Conservation (phyloP, 805 yeast species). For the Cephaloascus fragrans region DNA sequence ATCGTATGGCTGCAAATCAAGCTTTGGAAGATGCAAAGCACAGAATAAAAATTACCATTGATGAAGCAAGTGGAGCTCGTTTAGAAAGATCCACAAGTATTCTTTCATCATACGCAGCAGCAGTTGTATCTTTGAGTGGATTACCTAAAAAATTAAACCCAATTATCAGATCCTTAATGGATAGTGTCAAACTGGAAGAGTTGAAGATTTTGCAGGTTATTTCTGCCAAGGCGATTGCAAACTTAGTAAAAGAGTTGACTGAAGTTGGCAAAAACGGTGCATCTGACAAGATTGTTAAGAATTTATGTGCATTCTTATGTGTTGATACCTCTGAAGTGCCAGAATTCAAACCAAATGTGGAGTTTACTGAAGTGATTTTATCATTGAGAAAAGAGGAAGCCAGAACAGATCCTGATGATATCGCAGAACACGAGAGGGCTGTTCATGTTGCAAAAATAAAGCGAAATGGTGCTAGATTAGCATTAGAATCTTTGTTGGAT, state of each 20-base stretch:
- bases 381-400: constrained; percentile 77
- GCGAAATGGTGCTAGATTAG: constrained; percentile 71
- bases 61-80: constrained; percentile 51
- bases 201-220: constrained; percentile 55
- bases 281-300: constrained; percentile 81
- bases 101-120: constrained; percentile 68
- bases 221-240: constrained; percentile 60
- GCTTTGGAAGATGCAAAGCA: constrained; percentile 72
- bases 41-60: constrained; percentile 54
- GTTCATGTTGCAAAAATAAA: constrained; percentile 70
- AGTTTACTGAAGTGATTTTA: constrained; percentile 44
- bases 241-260: constrained; percentile 51
- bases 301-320: constrained; percentile 85
- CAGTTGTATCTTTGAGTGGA: constrained; percentile 49
- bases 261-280: constrained; percentile 55
- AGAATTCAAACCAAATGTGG: constrained; percentile 64
- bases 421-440: constrained; percentile 49
- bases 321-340: constrained; percentile 96
- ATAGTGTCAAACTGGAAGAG: constrained; percentile 73
- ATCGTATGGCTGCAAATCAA: constrained; percentile 60
- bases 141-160: constrained; percentile 89
- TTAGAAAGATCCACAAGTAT: constrained; percentile 47
- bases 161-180: constrained; percentile 84
- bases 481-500: constrained; percentile 51
- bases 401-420: constrained; percentile 49